Base-by-base conservation (phyloP, 805 yeast genomes). In the Zygoascus bituminiphila region DNA sequence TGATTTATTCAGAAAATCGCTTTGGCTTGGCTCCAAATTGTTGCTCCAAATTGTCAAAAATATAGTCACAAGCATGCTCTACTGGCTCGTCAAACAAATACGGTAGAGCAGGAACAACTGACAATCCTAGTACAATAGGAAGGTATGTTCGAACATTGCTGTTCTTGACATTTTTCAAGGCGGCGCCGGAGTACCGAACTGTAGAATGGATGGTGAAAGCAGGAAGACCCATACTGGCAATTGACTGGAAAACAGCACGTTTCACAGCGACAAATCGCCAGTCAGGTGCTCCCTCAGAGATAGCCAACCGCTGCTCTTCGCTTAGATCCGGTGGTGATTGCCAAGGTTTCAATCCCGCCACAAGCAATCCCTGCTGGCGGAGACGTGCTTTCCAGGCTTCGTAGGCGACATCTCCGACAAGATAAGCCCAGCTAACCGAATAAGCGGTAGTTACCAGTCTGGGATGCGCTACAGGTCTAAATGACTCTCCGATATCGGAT, bases 191-290 rank as follows among this genome's bases (percentile, higher is more conserved):
- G 60, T 84, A 84, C 55, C 82, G 73, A 37, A 85, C 95, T 4
- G 68, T 60, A 1, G 84, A 73, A 62, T 85, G 95, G 57, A 85
- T 85, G 4, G 95, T 85, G 64, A 84, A 79, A 2, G 94, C 94
- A 8, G 95, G 95, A 38, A 85, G 71, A 14, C 86, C 91, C 93
- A 85, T 86, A 41, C 87, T 79, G 2, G 95, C 95, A 53, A 86
- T 72, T 54, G 83, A 73, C 64, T 85, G 95, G 69, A 85, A 85
- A 22, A 84, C 57, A n/a, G 85, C 88, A 62, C 94, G 75, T 62
- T 85, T 81, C 36, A 82, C 57, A 5, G 75, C 81, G 6, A 75
- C 77, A 47, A 81, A 54, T 55, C 74, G 74, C 88, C 89, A 86
- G 61, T 83, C 88, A 52, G 78, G 68, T 42, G 76, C 79, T 19